Conservation (phyloP, 768 basidiomycete species). For the Pholiota molesta region DNA sequence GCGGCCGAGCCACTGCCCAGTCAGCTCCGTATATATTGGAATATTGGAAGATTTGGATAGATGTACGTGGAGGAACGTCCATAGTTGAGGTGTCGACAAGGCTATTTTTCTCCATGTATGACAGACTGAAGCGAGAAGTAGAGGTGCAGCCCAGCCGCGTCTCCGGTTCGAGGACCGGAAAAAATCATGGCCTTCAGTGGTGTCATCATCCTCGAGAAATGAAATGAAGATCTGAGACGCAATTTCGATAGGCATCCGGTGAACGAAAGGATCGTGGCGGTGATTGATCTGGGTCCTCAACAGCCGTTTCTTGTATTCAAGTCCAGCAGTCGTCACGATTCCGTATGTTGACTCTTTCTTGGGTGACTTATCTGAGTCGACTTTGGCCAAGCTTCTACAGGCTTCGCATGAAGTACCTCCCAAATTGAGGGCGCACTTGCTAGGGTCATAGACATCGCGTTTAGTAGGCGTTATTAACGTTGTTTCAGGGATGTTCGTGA, state of each 20-base stretch:
- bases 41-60: background rate
- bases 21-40: background rate
- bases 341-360: background rate
- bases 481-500: background rate
- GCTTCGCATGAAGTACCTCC: background rate
- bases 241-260: conserved; percentile 8
- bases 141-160: background rate
- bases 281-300: background rate
- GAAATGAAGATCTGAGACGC: conserved; percentile 7
- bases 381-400: background rate
- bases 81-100: conserved; percentile 2
- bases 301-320: background rate
- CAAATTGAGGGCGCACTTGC: background rate
- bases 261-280: conserved; percentile 4
- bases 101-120: conserved; percentile 9
- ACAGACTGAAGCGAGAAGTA: conserved; percentile 8
- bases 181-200: background rate
- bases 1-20: conserved; percentile 1
- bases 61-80: conserved; percentile 2
- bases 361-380: background rate
- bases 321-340: background rate
- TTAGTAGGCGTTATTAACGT: background rate
- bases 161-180: background rate
- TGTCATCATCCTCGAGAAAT: background rate
- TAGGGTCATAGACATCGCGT: background rate